Evolutionary conservation across 75 land plant genomes (phyloP), one percentile per base, ranked within the genome.

Genomic region (Selaginella tamariscina): DNA sequence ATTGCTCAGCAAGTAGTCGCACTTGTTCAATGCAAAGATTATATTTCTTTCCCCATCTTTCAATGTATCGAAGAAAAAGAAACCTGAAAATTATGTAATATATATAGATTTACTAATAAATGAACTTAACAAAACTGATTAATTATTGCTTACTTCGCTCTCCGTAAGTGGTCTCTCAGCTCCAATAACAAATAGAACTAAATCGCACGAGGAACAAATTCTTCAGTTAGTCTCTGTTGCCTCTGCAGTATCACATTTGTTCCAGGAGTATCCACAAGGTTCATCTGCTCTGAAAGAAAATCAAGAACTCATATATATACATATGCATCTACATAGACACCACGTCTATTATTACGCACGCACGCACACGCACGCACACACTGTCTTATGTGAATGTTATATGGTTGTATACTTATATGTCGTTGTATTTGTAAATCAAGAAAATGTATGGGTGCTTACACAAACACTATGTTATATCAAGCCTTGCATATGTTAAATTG

Each of bases 201-300:
- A 70, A 75, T 93, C 95, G 95, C 95, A 54, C 98, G 84, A 31
- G 98, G 98, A 56, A 93, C 86, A 80, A 86, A 93, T 76, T 93
- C 98, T 74, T 93, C 98, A 21, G 98, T 93, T 0, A 93, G 85
- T 31, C 86, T 82, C 68, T 93, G 98, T 73, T 93, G 98, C 55
- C 98, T 83, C 65, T 93, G 84, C 1, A 93, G 95, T 70, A 93
- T 93, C 27, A 89, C 98, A 85, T 93, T 93, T 30, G 98, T 89
- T 28, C 98, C 95, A 26, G 98, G 98, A 32, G 98, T 89, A 73
- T 93, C 98, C 67, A 89, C 98, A 65, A 93, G 72, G 65, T 73
- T 84, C 87, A 93, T 89, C 98, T 93, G 91, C 65, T 69, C 71
- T 65, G 68, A 55, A 72, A 15, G 11, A 39, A 39, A n/a, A n/a